phyloP scores from a whole-genome alignment of 2,329 filamentous ascomycete species.

The Colletotrichum viniferum region DNA sequence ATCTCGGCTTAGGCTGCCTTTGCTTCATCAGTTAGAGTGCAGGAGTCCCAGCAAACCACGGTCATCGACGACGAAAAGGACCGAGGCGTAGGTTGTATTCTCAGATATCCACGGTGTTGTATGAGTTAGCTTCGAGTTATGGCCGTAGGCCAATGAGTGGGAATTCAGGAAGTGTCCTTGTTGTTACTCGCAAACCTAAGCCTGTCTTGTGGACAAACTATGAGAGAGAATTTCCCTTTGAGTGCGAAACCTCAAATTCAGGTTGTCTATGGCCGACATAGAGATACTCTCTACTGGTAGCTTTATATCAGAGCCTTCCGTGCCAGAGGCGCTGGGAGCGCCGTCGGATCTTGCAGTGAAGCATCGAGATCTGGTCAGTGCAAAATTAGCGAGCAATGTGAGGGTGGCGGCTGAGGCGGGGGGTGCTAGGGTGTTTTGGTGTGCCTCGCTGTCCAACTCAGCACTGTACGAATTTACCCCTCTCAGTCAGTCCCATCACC shows the following conservation, averaged over 20 bases:
- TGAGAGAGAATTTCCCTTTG: background rate
- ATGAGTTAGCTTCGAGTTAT: background rate
- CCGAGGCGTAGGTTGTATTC: constrained; percentile 1
- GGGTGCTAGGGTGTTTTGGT: background rate
- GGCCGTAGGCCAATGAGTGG: background rate
- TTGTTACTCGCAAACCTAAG: background rate
- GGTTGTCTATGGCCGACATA: background rate
- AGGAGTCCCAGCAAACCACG: background rate
- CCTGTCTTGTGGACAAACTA: background rate
- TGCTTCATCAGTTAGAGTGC: constrained; percentile 87
- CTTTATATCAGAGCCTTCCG: background rate
- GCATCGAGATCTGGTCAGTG: background rate
- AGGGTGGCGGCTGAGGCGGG: background rate
- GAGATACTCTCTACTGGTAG: background rate
- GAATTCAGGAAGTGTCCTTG: background rate
- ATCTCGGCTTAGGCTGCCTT: constrained; percentile 87
- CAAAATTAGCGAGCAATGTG: background rate
- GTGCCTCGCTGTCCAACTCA: background rate
- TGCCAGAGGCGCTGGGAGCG: background rate
- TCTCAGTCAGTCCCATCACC: background rate
- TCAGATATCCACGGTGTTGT: constrained; percentile 6
- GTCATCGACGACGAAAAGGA: background rate
- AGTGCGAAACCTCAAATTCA: background rate
- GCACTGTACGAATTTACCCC: background rate
- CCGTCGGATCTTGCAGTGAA: background rate